Base-by-base conservation (phyloP, 139 green algal species). In the Picochlorum sp. region DNA sequence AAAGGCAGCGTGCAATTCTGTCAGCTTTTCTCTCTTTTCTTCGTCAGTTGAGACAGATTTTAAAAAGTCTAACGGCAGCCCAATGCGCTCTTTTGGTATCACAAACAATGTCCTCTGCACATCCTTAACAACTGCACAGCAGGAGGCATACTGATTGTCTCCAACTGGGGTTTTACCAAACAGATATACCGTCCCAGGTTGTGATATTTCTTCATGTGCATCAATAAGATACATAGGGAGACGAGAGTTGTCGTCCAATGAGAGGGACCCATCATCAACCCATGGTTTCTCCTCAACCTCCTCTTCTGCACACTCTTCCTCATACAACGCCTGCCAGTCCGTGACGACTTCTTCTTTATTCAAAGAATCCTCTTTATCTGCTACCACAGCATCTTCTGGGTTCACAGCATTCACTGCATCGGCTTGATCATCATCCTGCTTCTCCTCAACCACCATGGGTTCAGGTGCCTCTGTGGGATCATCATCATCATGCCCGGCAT, bases 171-270 rank as follows among this genome's bases (percentile, higher is more conserved):
- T 85, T 84, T 97, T 98, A 69, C 93, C 92, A 74, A 98, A 97
- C 14, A 98, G 74, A 64, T 86, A 92, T 3, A 97, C 81, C 1
- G 68, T 78, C 20, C 86, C 89, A 41, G 81, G 81, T 20, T 77
- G 58, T 6, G 82, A 76, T 3, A 59, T 47, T 73, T 96, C 92
- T 75, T 97, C 90, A 66, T 92, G 84, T 0, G 85, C 88, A 56
- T 98, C 92, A 15, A 97, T 18, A 44, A 95, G 80, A 77, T 85
- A 97, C 69, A 97, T 95, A 11, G 82, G 82, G 49, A 96, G 66
- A 26, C 58, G 68, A 18, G 79, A 82, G 11, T 90, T 64, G 2
- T 21, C 58, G 20, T 94, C 84, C 32, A 90, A 47, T 0, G 82
- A 79, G 51, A 95, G 79, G 26, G 49, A 54, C 26, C 60, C 72